phyloP scores from a whole-genome alignment of 2,329 filamentous ascomycete species.

The Didymella keratinophila region DNA sequence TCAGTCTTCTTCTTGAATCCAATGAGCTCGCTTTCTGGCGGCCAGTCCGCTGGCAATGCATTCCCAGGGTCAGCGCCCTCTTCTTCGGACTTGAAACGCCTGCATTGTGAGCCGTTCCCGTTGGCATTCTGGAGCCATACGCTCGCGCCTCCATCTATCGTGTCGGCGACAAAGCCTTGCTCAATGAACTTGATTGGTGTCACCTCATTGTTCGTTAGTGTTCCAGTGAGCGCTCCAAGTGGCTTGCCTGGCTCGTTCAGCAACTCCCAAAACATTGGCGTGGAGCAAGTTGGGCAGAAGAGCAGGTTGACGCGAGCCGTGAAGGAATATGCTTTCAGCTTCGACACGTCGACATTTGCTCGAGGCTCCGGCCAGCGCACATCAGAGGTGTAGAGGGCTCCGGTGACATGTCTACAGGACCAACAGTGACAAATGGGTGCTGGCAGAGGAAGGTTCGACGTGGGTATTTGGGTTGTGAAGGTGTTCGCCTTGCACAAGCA shows the following conservation, averaged over 20 bases:
- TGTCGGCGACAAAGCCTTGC: slow-evolving; percentile 60
- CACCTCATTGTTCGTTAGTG: slow-evolving; percentile 42
- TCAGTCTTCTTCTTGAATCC: slow-evolving; percentile 23
- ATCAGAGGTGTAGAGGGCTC: slow-evolving; percentile 53
- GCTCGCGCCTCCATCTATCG: slow-evolving; percentile 61
- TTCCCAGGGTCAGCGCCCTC: slow-evolving; percentile 24
- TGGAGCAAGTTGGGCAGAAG: slow-evolving; percentile 57
- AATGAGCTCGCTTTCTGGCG: slow-evolving; percentile 18
- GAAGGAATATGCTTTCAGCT: slow-evolving; percentile 52
- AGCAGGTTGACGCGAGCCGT: slow-evolving; percentile 44
- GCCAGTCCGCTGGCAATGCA: slow-evolving; percentile 45
- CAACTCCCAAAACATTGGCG: slow-evolving; percentile 54
- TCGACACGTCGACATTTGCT: slow-evolving; percentile 38
- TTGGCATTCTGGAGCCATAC: slow-evolving; percentile 56
- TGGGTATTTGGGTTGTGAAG: slow-evolving; percentile 49
- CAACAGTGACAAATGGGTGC: slow-evolving; percentile 59
- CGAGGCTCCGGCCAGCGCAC: slow-evolving; percentile 50
- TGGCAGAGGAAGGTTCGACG: slow-evolving; percentile 53
- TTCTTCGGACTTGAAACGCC: slow-evolving; percentile 27
- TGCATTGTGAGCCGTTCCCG: slow-evolving; percentile 38
- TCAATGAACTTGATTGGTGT: slow-evolving; percentile 41
- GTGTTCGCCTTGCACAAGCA: slow-evolving; percentile 58
- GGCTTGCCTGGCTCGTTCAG: slow-evolving; percentile 20
- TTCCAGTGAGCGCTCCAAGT: slow-evolving; percentile 53
- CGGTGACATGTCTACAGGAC: slow-evolving; percentile 59